phyloP scores from a whole-genome alignment of 2,329 filamentous ascomycete species.

The Cladosporium sphaerospermum region DNA sequence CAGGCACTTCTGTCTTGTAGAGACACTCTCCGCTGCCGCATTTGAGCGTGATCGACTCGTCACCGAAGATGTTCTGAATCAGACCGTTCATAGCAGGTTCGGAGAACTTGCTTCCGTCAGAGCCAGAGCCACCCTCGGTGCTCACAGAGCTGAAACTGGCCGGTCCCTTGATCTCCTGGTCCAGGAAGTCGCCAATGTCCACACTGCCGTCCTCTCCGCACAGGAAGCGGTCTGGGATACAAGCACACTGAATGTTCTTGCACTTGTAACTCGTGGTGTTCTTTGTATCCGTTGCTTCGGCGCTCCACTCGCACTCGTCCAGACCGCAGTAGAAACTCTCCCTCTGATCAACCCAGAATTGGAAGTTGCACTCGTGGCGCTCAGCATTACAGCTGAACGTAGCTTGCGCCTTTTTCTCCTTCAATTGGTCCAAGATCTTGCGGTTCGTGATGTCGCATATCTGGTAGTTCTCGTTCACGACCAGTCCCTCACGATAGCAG shows the following conservation, averaged over 20 bases:
- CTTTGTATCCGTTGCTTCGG: conserved; percentile 59
- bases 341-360: conserved; percentile 92
- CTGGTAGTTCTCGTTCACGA: conserved; percentile 92
- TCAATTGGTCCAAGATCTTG: conserved; percentile 83
- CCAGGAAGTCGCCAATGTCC: conserved; percentile 84
- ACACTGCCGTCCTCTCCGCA: conserved; percentile 88
- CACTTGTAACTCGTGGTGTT: conserved; percentile 85
- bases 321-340: conserved; percentile 97
- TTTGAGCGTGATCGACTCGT: conserved; percentile 75
- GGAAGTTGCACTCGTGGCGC: conserved; percentile 78
- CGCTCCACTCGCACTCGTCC: conserved; percentile 68
- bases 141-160: conserved; percentile 70
- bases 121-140: conserved; percentile 50
- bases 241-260: conserved; percentile 76
- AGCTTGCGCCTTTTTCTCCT: conserved; percentile 80
- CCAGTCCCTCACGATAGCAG: conserved; percentile 85
- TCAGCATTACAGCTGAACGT: conserved; percentile 85
- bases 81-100: conserved; percentile 90
- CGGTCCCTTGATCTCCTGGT: conserved; percentile 76
- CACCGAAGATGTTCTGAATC: conserved; percentile 83
- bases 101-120: conserved; percentile 73
- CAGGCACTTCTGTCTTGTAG: conserved; percentile 85
- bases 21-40: conserved; percentile 89
- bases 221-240: conserved; percentile 85
- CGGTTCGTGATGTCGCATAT: conserved; percentile 96